Evolutionary conservation across 495 filamentous ascomycete genomes (phyloP), one percentile per base, ranked within the genome.

Genomic region (Hyaloscypha hepaticicola): DNA sequence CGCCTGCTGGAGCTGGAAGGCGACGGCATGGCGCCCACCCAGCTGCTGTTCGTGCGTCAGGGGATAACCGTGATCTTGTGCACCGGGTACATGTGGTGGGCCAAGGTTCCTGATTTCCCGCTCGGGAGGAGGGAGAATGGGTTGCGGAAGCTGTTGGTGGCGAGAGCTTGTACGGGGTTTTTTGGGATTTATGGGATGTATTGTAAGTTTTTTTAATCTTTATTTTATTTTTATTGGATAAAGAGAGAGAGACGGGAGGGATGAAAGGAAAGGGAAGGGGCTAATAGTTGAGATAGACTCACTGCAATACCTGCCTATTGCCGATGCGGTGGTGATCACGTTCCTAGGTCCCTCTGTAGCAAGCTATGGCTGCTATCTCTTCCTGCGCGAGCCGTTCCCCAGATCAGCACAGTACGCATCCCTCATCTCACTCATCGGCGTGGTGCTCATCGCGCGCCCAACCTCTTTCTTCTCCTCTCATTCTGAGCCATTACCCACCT

Each of bases 301-400:
- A 1, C 86, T 97, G 6, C 83, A 89, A 66, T 97, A 97, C 71
- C 86, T 98, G 3, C 90, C 92, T 1, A 80, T 98, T 0, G 88
- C 92, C 5, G 94, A 98, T 69, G 93, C 95, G 12, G 96, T 92
- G 0, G 95, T 97, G 0, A 87, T 98, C 51, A 96, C 92, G 51
- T 98, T 97, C 71, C 83, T 98, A 0, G 85, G 90, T 0, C 95
- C 95, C 0, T 87, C 87, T 19, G 80, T 96, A 2, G 82, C 90
- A n/a, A 90, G 91, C 58, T 96, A 91, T 72, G 87, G 87, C 12
- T 96, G 93, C 72, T 90, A 89, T 19, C 72, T 93, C 22, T 77
- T 97, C 21, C 79, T 90, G 52, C 79, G 80, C 25, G 90, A 96
- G 68, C 89, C 90, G 0, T 97, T 93, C 73, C 92, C 90, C 0